phyloP scores from a whole-genome alignment of 768 basidiomycete genomes.

The Chalciporus sphaerocephalus region DNA sequence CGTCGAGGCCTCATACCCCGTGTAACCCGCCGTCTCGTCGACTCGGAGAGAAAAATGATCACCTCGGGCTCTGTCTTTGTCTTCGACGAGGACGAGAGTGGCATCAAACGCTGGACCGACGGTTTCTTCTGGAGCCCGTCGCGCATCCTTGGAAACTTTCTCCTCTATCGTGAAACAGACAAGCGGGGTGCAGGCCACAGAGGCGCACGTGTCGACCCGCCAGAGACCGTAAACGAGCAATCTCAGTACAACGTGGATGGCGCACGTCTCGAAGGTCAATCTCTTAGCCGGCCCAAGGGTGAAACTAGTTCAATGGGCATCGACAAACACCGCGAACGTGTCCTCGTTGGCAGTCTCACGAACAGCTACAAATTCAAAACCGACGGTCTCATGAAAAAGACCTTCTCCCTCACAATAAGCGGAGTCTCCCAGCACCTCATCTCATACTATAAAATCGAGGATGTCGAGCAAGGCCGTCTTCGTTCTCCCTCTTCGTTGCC shows the following conservation, averaged over 20 bases:
- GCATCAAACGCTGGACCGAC: slow-evolving; percentile 98
- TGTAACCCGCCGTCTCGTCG: slow-evolving; percentile 87
- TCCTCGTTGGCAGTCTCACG: slow-evolving; percentile 84
- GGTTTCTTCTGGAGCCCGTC: slow-evolving; percentile 95
- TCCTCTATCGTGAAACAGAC: slow-evolving; percentile 93
- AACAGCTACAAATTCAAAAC: slow-evolving; percentile 91
- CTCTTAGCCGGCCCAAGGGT: slow-evolving; percentile 62
- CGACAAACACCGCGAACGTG: slow-evolving; percentile 74
- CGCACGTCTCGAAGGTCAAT: slow-evolving; percentile 34
- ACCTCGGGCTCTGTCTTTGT: slow-evolving; percentile 92
- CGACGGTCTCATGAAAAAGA: slow-evolving; percentile 98
- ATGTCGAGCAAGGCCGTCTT: slow-evolving; percentile 84
- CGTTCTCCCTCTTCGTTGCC: slow-evolving; percentile 84
- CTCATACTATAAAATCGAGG: slow-evolving; percentile 90
- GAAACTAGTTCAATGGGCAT: slow-evolving; percentile 45
- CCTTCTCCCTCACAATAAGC: slow-evolving; percentile 82
- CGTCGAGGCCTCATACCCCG: slow-evolving; percentile 85
- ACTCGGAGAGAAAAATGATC: slow-evolving; percentile 90
- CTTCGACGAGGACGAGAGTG: slow-evolving; percentile 95
- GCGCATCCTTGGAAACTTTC: slow-evolving; percentile 89
- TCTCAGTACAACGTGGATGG: slow-evolving; percentile 35
- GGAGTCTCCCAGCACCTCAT: slow-evolving; percentile 90
- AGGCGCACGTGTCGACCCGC: slow-evolving; percentile 41
- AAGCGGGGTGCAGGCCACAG: slow-evolving; percentile 69
- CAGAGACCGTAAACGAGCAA: slow-evolving; percentile 38